Evolutionary conservation across 345 rosid species (phyloP).

Genomic region (Populus ilicifolia): DNA sequence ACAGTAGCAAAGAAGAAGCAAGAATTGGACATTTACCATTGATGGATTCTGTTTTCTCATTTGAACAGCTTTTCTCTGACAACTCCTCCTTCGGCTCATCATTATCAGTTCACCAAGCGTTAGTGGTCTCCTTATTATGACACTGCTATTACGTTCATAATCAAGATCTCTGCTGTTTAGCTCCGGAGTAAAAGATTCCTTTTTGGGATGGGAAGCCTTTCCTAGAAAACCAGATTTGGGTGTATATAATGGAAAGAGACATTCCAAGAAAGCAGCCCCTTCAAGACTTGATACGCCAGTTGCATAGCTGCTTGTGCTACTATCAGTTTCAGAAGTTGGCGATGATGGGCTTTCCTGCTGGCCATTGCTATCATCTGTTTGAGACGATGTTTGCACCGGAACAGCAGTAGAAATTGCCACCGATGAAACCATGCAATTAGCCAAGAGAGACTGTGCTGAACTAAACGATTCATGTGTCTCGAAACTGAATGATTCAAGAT

Average conservation of each 20-base stretch:
- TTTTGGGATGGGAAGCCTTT: slow-evolving; percentile 19
- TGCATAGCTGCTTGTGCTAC: slow-evolving; percentile 62
- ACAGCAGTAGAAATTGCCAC: slow-evolving; percentile 33
- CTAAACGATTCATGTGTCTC: slow-evolving; percentile 53
- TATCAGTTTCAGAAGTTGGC: slow-evolving; percentile 55
- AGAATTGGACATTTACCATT: slow-evolving; percentile 41
- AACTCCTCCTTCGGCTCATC: slow-evolving; percentile 77
- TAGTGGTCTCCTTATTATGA: slow-evolving; percentile 38
- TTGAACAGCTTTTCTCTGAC: slow-evolving; percentile 56
- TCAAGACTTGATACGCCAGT: slow-evolving; percentile 61
- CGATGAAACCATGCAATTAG: slow-evolving; percentile 38
- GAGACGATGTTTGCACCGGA: slow-evolving; percentile 31
- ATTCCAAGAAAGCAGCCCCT: slow-evolving; percentile 76
- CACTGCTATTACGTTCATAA: slow-evolving; percentile 19
- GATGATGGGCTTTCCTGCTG: slow-evolving; percentile 38
- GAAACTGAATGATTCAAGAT: slow-evolving; percentile 35
- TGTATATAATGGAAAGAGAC: slow-evolving; percentile 69
- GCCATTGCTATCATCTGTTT: slow-evolving; percentile 19
- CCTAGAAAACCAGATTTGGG: slow-evolving; percentile 42
- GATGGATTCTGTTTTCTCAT: slow-evolving; percentile 47
- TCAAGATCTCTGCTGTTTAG: slow-evolving; percentile 16
- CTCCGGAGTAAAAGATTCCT: slow-evolving; percentile 26
- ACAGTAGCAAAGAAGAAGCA: slow-evolving; percentile 12
- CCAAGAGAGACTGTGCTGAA: slow-evolving; percentile 49
- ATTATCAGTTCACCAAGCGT: slow-evolving; percentile 83